Conservation (phyloP, 257 asterid genomes). For the Nicotiana tomentosiformis region DNA sequence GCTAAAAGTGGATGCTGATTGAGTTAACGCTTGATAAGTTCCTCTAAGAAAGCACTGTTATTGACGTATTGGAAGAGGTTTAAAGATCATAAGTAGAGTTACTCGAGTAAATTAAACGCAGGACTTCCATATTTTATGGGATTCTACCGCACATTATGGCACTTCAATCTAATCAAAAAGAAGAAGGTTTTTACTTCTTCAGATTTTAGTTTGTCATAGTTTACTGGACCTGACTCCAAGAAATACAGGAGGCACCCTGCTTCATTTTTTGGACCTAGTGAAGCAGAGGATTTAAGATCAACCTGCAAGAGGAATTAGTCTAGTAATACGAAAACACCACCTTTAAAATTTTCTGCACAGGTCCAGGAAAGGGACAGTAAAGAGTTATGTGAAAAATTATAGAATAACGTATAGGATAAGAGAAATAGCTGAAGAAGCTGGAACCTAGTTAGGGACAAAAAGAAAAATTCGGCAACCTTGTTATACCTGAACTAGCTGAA, state of each 20-base stretch:
- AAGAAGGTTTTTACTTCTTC: background rate
- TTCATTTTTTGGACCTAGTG: background rate
- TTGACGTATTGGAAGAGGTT: background rate
- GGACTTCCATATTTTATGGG: background rate
- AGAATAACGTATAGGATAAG: background rate
- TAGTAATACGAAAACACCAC: background rate
- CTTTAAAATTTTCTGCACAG: background rate
- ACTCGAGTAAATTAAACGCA: background rate
- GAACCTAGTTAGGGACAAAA: background rate
- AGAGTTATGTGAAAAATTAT: background rate
- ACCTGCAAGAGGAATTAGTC: background rate
- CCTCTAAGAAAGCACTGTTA: background rate
- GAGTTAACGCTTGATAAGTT: background rate
- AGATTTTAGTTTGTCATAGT: background rate
- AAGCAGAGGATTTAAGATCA: background rate
- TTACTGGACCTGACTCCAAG: background rate
- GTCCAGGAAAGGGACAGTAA: background rate
- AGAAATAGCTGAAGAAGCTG: background rate
- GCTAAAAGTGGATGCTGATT: background rate
- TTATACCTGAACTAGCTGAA: background rate
- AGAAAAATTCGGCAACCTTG: background rate
- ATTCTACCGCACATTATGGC: background rate
- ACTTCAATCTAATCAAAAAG: background rate
- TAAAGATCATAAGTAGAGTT: background rate
- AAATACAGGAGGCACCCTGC: background rate